phyloP scores from a whole-genome alignment of 2,329 filamentous ascomycete species.

The Cladophialophora exuberans region DNA sequence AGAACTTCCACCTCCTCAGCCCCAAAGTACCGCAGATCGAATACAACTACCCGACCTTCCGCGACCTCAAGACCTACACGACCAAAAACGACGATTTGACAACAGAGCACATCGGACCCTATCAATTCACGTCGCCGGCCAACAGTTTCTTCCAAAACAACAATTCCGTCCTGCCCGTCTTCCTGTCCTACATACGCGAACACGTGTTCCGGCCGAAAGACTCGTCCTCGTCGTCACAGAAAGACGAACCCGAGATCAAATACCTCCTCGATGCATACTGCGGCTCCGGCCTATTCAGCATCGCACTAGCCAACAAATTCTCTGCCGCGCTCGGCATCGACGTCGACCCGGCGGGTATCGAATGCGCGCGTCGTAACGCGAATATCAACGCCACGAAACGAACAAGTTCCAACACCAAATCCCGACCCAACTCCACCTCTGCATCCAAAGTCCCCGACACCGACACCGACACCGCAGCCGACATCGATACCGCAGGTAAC shows the following conservation, averaged over 20 bases:
- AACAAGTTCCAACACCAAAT: neutral
- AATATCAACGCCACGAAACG: constrained; percentile 60
- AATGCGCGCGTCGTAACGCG: constrained; percentile 78
- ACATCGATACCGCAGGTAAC: constrained; percentile 30
- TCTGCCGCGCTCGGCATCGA: constrained; percentile 83
- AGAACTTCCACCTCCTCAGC: constrained; percentile 24
- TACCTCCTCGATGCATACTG: constrained; percentile 98
- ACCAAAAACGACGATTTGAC: constrained; percentile 81
- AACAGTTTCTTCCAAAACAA: constrained; percentile 99
- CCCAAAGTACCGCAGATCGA: constrained; percentile 54
- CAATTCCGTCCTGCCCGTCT: constrained; percentile 88
- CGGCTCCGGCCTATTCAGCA: constrained; percentile 94
- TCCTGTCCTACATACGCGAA: constrained; percentile 84
- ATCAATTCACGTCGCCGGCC: constrained; percentile 86
- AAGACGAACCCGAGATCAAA: constrained; percentile 57
- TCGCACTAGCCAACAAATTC: constrained; percentile 85
- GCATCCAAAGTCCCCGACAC: too few species aligned
- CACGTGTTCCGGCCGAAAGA: constrained; percentile 66
- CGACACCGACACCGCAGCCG: too few species aligned
- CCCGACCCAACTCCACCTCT: too few species aligned
- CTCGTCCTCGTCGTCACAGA: constrained; percentile 33
- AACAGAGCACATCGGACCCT: constrained; percentile 85
- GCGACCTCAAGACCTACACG: constrained; percentile 84
- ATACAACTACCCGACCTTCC: constrained; percentile 62
- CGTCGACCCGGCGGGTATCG: constrained; percentile 77